Base-by-base conservation (phyloP, 1,139 yeast genomes). In the Kurtzmaniella quercitrusa region DNA sequence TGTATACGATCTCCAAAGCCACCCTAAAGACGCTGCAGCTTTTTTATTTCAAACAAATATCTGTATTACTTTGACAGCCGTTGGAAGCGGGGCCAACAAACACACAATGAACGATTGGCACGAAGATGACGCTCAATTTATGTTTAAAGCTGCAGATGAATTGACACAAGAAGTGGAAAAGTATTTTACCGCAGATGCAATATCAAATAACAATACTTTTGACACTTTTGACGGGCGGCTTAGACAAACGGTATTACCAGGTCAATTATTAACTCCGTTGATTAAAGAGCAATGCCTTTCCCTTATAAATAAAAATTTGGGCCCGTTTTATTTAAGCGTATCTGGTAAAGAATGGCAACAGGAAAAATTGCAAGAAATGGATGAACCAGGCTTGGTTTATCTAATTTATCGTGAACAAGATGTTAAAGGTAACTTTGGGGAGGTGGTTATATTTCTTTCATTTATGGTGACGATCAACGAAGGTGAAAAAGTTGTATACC, bases 281-380 rank as follows among this genome's bases (percentile, higher is more conserved):
- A 1, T 30, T 36, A 4, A 34, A 20, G 6, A 4, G 7, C 45
- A 42, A 14, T 59, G 61, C 39, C 45, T 65, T 5, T 48, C 50
- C 12, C 48, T 70, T 7, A 47, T 71, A 12, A 65, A 61, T 17
- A 51, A 50, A 8, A 69, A 68, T 42, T 48, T 73, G 39, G n/a
- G 38, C 18, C 5, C 44, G 1, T 50, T 60, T 38, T 71, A 72
- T 50, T 32, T 40, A 2, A 46, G 45, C 12, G 52, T 56, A 19
- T 52, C 62, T 12, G 82, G 82, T 0, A 48, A 49, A 32, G 53
- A 65, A 15, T 80, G 85, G 85, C 54, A 59, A 38, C 47, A 46
- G 2, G 63, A 58, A 7, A 80, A 80, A 52, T 47, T 54, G 14
- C 58, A 50, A 11, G 85, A 80, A 55, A 68, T 79, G 74, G 45